Percentiles rank a stretch among this genome's conserved stretches.
These are phyloP conservation scores for Phaeoacremonium minimum DNA, from an alignment of 2,329 filamentous ascomycete genomes.

Conservation along the genomic window DNA sequence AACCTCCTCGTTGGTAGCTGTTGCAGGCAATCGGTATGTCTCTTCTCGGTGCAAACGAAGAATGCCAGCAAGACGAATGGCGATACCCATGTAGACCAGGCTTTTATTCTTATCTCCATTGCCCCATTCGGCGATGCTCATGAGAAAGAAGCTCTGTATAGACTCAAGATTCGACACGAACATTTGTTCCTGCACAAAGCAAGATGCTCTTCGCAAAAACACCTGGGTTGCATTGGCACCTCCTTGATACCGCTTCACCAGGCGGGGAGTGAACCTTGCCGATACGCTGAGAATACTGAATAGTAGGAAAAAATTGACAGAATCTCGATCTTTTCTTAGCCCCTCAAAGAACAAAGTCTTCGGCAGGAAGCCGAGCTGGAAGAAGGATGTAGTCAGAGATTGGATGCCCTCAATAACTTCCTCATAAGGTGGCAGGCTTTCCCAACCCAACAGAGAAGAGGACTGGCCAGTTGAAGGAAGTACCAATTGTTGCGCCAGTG, in stretches of 20 bases:
- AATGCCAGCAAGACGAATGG: slow-evolving; percentile 27
- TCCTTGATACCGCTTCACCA: slow-evolving; percentile 17
- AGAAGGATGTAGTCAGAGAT: slow-evolving; percentile 21
- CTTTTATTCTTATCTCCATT: slow-evolving; percentile 23
- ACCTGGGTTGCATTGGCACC: slow-evolving; percentile 17
- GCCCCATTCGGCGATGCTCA: slow-evolving; percentile 26
- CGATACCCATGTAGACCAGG: slow-evolving; percentile 30
- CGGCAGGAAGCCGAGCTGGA: slow-evolving; percentile 26
- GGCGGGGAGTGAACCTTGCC: slow-evolving; percentile 21
- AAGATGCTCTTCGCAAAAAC: slow-evolving; percentile 18
- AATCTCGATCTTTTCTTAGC: slow-evolving; percentile 11
- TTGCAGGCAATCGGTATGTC: slow-evolving; percentile 20
- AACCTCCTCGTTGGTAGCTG: slow-evolving; percentile 20
- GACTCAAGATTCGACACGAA: slow-evolving; percentile 19
- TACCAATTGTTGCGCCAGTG: slow-evolving; percentile 4
- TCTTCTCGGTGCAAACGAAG: slow-evolving; percentile 30
- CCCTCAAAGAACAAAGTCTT: slow-evolving; percentile 22
- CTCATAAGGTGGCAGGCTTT: slow-evolving; percentile 13
- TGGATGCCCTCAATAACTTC: slow-evolving; percentile 21
- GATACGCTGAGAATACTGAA: slow-evolving; percentile 22
- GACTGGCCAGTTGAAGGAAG: not conserved
- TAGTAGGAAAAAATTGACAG: slow-evolving; percentile 21
- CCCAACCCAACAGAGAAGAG: not conserved
- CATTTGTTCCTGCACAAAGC: slow-evolving; percentile 20
- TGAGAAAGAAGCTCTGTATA: slow-evolving; percentile 24